Conservation (phyloP, 2,329 filamentous ascomycete species). For the Pseudogymnoascus sp. region DNA sequence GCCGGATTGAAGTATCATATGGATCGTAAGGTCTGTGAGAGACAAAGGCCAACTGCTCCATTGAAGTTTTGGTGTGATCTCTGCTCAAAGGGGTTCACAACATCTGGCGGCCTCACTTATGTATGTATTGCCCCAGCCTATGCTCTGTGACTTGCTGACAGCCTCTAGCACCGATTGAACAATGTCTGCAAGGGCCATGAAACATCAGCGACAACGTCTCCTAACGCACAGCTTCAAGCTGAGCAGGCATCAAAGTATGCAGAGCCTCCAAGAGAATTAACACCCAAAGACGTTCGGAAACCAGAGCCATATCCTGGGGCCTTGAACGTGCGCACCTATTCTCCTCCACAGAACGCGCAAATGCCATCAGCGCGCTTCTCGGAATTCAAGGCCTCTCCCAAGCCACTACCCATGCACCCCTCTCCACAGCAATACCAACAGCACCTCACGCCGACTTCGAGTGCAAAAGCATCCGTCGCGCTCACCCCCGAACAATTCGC, state of each 20-base stretch:
- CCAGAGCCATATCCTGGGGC: neutral
- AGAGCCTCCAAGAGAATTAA: neutral
- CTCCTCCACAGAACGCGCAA: neutral
- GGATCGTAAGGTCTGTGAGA: conserved; percentile 1
- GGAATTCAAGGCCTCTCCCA: neutral
- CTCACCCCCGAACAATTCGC: neutral
- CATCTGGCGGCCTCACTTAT: neutral
- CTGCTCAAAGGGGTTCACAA: neutral
- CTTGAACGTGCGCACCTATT: neutral
- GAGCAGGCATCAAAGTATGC: neutral
- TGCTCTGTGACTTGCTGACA: neutral
- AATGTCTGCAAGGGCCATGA: neutral
- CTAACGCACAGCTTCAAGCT: neutral
- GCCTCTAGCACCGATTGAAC: neutral
- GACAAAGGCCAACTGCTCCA: neutral
- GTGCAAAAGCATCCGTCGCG: neutral
- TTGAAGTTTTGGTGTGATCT: neutral
- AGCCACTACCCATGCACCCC: neutral
- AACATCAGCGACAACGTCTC: neutral
- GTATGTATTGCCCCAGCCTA: neutral
- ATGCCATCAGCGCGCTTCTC: neutral
- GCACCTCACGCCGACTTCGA: neutral
- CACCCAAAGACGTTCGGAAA: neutral
- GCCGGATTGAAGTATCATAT: conserved; percentile 2
- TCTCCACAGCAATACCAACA: neutral